These are phyloP conservation scores for Cladosporium phlei DNA, from an alignment of 2,329 filamentous ascomycete species.

Conservation along the genomic window DNA sequence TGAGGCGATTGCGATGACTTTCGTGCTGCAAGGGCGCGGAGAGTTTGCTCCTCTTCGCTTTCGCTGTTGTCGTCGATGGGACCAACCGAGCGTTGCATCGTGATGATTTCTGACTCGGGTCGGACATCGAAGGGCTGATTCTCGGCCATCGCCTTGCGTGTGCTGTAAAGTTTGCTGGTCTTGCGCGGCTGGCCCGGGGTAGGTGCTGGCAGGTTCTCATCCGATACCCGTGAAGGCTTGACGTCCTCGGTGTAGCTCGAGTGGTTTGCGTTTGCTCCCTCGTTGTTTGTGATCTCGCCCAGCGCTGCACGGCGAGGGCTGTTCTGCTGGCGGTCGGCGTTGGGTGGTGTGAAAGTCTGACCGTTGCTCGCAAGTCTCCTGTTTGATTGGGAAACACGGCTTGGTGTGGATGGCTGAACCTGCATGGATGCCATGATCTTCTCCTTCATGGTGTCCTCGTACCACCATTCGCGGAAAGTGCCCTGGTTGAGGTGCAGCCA, in stretches of 20 bases:
- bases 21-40: conserved; percentile 65
- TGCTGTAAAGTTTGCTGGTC: conserved; percentile 71
- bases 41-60: conserved; percentile 81
- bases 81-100: conserved; percentile 55
- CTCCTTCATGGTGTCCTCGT: conserved; percentile 72
- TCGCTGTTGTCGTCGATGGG: conserved; percentile 58
- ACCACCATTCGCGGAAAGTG: conserved; percentile 97
- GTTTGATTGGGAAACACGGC: conserved; percentile 45
- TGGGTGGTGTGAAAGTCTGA: conserved; percentile 78
- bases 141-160: conserved; percentile 48
- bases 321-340: conserved; percentile 60
- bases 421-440: conserved; percentile 61
- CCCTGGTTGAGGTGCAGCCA: conserved; percentile 98
- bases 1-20: conserved; percentile 63
- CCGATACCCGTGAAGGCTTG: conserved; percentile 57
- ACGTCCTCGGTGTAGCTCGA: conserved; percentile 23
- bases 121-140: conserved; percentile 48
- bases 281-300: conserved; percentile 88
- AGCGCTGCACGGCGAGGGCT: conserved; percentile 66
- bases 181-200: conserved; percentile 95
- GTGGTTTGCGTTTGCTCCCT: conserved; percentile 45
- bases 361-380: conserved; percentile 56
- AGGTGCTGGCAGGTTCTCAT: conserved; percentile 89
- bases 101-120: conserved; percentile 56
- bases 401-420: conserved; percentile 50